Evolutionary conservation across 345 rosid genomes (phyloP), one percentile per base, ranked within the genome.

Genomic region (Eucalyptus globulus): DNA sequence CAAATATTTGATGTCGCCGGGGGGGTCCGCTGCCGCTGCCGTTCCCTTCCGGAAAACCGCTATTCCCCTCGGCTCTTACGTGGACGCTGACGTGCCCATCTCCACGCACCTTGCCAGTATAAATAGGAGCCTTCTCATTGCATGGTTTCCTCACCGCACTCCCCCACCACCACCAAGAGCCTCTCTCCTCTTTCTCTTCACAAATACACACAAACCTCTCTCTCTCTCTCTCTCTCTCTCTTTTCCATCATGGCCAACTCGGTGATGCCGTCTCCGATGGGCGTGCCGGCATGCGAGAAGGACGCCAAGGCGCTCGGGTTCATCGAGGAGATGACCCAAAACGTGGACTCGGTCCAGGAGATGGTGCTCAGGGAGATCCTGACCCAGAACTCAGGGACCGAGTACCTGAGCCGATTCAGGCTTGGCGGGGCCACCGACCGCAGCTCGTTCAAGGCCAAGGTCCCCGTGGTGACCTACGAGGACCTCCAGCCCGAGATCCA

Each of bases 401-500:
- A 97, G 91, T 97, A 97, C 91, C 94, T 97, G 13, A 91, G 53
- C 6, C 93, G 96, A 88, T 97, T 92, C 90, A 53, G 89, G 14
- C 96, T 95, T 27, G 76, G 53, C 3, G 95, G 94, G 21, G 94
- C 97, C n/a, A 92, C 94, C 0, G 98, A 96, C 91, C 94, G 94
- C 1, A 93, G 92, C 1, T 90, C 93, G 16, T 96, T 96, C 91
- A 97, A 97, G 90, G 89, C 96, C 6, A 95, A 92, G 87, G 49
- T 97, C 86, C 88, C 88, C 13, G 10, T 95, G 21, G 93, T 97
- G 47, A 95, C 94, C 37, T 97, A 97, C 53, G 98, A 97, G 86
- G 97, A 95, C 90, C 94, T 97, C 47, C 95, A 92, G 92, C 97
- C 98, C 2, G 96, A 95, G 80, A 97, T 97, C 89, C 96, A 94